Evolutionary conservation across 2,329 filamentous ascomycete genomes (phyloP).

Genomic region (Cordyceps militaris): DNA sequence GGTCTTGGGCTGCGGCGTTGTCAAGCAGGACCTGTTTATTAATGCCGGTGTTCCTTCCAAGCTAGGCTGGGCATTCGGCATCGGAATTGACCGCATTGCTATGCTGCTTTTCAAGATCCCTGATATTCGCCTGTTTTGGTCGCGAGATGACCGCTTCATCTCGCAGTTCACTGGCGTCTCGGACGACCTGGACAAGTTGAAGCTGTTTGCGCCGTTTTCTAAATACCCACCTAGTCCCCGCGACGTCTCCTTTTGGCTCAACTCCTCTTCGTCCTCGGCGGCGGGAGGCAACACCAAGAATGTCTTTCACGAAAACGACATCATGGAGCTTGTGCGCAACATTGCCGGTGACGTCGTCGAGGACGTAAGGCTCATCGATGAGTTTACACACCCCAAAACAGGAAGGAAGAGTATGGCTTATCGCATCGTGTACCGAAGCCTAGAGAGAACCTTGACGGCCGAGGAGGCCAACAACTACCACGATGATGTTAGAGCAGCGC

Average conservation of each 20-base stretch:
- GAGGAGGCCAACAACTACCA: conserved; percentile 73
- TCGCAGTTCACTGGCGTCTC: conserved; percentile 67
- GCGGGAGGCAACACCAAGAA: conserved; percentile 41
- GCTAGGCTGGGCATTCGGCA: conserved; percentile 90
- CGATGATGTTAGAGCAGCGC: conserved; percentile 52
- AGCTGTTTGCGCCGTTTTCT: conserved; percentile 77
- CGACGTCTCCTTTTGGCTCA: conserved; percentile 91
- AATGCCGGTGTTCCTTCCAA: conserved; percentile 68
- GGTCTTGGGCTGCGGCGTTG: conserved; percentile 85
- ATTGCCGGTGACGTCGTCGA: conserved; percentile 79
- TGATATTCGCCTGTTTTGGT: conserved; percentile 97
- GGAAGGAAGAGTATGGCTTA: conserved; percentile 82
- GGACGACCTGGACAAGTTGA: conserved; percentile 40
- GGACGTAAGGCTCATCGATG: conserved; percentile 76
- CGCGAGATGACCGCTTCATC: conserved; percentile 75
- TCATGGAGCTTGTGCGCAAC: conserved; percentile 90
- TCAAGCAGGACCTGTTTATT: conserved; percentile 73
- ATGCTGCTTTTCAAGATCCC: conserved; percentile 97
- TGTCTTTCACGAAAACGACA: conserved; percentile 83
- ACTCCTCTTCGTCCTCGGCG: conserved; percentile 29
- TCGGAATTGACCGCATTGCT: conserved; percentile 89
- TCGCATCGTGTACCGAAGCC: conserved; percentile 84
- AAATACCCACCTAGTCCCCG: conserved; percentile 85
- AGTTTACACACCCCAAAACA: conserved; percentile 83
- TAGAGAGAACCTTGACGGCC: conserved; percentile 85